Base-by-base conservation (phyloP, 306 rosid genomes). In the Coriaria nepalensis region DNA sequence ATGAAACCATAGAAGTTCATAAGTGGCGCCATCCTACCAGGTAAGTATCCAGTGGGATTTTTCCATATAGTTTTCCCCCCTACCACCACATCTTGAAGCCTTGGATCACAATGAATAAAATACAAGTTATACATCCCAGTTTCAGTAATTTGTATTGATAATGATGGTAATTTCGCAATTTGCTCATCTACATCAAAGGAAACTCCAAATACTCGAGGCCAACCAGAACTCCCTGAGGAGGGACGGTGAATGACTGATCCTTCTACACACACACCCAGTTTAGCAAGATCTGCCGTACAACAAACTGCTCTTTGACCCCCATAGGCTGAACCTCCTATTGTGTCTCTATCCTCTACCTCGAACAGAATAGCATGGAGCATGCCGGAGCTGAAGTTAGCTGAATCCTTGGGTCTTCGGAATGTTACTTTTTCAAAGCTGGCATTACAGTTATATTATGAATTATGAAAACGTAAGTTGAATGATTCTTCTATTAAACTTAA, bases 231-330 rank as follows among this genome's bases (percentile, higher is more conserved):
- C 57, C 55, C 63, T 3, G 54, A 33, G 3, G 94, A 85, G 0
- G 70, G 93, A 40, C 87, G 93, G 76, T 75, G 59, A 61, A 90
- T 90, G 52, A 85, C 70, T 45, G 69, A 83, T 12, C 98, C 98
- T 79, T 85, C 86, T 34, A 57, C 37, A 49, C 98, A 90, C 15
- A 75, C 92, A 47, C 95, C 96, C 9, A 84, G 55, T 70, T 90
- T 90, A 8, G 96, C 95, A 43, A 90, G 93, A 77, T 90, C 98
- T 29, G 81, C 62, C 0, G 98, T 75, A 72, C 98, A 90, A 68
- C 98, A 85, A 34, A 90, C 86, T 12, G 98, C 98, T 71, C 98
- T 82, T 66, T 90, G 98, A 63, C 98, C 96, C 8, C 98, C 96
- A 64, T 90, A 90, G 2, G 94, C 98, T 0, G 98, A 85, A 61